Conservation (phyloP, 441 rosid species). For the Flueggea neowawraea region DNA sequence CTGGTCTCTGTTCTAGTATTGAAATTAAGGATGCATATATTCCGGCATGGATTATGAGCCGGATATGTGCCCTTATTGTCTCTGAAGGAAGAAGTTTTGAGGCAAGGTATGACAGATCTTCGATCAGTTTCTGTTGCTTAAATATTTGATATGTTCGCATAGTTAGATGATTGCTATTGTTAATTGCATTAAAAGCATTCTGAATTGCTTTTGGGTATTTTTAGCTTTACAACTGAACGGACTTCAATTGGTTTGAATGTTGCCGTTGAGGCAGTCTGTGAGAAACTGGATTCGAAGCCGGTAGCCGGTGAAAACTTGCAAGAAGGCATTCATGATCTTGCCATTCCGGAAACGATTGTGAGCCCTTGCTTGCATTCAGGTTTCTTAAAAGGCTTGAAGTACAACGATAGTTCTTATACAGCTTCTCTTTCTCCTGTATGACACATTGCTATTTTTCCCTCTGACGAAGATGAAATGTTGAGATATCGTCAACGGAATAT, state of each 20-base stretch:
- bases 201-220: conserved; percentile 10
- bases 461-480: neutral
- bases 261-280: conserved; percentile 39
- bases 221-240: conserved; percentile 72
- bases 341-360: conserved; percentile 42
- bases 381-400: conserved; percentile 66
- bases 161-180: neutral
- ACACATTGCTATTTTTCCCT: conserved; percentile 14
- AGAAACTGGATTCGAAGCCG: conserved; percentile 32
- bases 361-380: conserved; percentile 53
- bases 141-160: neutral
- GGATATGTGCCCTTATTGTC: conserved; percentile 51
- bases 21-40: conserved; percentile 67
- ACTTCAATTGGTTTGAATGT: conserved; percentile 70
- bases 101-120: conserved; percentile 55
- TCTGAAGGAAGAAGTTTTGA: conserved; percentile 65
- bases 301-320: conserved; percentile 24
- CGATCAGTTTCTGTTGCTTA: conserved; percentile 3
- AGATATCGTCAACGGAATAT: neutral
- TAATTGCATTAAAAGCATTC: neutral
- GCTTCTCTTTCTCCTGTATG: conserved; percentile 57
- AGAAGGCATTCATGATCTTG: conserved; percentile 27
- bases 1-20: conserved; percentile 42
- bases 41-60: conserved; percentile 88
- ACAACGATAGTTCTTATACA: conserved; percentile 46